Conservation (phyloP, 2,329 filamentous ascomycete species). For the Scleromitrula shiraiana region DNA sequence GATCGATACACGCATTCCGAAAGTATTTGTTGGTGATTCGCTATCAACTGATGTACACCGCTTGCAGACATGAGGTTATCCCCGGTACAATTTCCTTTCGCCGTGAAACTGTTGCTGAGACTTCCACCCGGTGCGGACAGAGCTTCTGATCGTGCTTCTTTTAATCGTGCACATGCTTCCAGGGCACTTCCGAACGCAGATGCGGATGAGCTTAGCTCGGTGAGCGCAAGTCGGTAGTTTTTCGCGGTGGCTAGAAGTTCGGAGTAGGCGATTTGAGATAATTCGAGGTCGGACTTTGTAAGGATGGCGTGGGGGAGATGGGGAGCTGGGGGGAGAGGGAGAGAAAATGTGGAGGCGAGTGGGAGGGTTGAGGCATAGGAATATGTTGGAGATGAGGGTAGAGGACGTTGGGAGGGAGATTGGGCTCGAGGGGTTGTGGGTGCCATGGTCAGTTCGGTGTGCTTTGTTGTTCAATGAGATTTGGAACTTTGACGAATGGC, state of each 20-base stretch:
- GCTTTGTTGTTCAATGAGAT: slow-evolving; percentile 12
- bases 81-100: slow-evolving; percentile 48
- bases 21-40: slow-evolving; percentile 63
- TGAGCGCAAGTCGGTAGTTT: slow-evolving; percentile 53
- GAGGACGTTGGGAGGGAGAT: slow-evolving; percentile 47
- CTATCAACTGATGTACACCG: slow-evolving; percentile 58
- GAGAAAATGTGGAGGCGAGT: slow-evolving; percentile 44
- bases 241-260: slow-evolving; percentile 56
- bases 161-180: slow-evolving; percentile 59
- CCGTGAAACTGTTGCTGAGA: slow-evolving; percentile 37
- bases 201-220: slow-evolving; percentile 51
- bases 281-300: slow-evolving; percentile 54
- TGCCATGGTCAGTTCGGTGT: slow-evolving; percentile 8
- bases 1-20: slow-evolving; percentile 60
- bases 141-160: slow-evolving; percentile 55
- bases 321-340: slow-evolving; percentile 54
- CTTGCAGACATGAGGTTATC: slow-evolving; percentile 54
- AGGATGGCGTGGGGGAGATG: slow-evolving; percentile 51
- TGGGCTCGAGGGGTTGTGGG: slow-evolving; percentile 27
- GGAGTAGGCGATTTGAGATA: slow-evolving; percentile 54
- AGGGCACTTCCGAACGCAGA: slow-evolving; percentile 57
- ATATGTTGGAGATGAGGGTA: slow-evolving; percentile 56
- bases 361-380: slow-evolving; percentile 57
- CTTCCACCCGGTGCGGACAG: slow-evolving; percentile 33
- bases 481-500: background rate